These are phyloP conservation scores for Globisporangium cederbergense DNA, from an alignment of 352 stramenopile species.

Conservation along the genomic window DNA sequence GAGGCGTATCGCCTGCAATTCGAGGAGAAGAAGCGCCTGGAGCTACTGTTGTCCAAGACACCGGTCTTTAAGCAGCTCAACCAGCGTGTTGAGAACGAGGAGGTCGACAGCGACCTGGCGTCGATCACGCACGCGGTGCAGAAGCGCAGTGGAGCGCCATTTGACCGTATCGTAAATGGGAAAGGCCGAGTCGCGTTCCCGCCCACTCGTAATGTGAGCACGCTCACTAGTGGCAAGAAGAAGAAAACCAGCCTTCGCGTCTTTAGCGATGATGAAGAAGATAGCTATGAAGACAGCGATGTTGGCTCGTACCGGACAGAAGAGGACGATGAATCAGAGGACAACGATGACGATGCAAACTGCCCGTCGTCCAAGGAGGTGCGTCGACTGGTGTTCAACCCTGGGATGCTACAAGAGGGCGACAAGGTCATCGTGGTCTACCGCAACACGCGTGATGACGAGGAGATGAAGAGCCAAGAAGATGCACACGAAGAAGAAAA, in stretches of 20 bases:
- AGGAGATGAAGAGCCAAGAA: not conserved
- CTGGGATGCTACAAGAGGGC: slow-evolving; percentile 52
- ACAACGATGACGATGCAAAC: slow-evolving; percentile 1
- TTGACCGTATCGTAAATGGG: not conserved
- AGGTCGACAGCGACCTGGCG: slow-evolving; percentile 39
- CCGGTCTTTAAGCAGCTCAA: slow-evolving; percentile 47
- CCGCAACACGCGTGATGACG: slow-evolving; percentile 6
- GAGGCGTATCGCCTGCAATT: slow-evolving; percentile 32
- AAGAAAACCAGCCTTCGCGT: not conserved
- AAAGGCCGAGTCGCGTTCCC: slow-evolving; percentile 5
- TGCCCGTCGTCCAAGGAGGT: not conserved
- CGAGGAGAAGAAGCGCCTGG: slow-evolving; percentile 57
- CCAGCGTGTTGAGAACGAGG: slow-evolving; percentile 26
- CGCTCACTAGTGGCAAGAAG: not conserved
- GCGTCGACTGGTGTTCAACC: slow-evolving; percentile 39
- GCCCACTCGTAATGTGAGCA: not conserved
- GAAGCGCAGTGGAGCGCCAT: not conserved
- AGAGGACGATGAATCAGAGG: not conserved
- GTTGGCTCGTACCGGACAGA: not conserved
- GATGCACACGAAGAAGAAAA: slow-evolving; percentile 1
- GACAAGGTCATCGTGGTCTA: slow-evolving; percentile 45
- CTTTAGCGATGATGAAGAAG: slow-evolving; percentile 12
- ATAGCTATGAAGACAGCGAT: slow-evolving; percentile 21
- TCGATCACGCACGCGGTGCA: slow-evolving; percentile 27
- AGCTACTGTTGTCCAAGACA: slow-evolving; percentile 41